Conservation (phyloP, 345 rosid species). For the Acer yangbiense region DNA sequence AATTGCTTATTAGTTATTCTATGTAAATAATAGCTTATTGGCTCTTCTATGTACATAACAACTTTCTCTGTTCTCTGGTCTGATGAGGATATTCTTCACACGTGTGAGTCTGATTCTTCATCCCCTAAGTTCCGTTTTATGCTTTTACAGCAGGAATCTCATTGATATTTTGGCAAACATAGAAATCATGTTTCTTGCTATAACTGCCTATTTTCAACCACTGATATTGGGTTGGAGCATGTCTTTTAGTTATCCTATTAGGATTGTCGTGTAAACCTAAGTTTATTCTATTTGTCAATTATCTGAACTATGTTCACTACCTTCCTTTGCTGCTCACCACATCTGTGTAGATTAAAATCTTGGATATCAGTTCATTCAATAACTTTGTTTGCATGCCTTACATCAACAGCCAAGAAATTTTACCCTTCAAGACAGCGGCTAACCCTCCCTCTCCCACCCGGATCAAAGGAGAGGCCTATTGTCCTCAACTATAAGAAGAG, state of each 20-base stretch:
- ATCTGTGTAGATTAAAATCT: neutral
- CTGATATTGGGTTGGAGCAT: neutral
- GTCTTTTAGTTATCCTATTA: neutral
- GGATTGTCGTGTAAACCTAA: neutral
- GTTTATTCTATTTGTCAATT: neutral
- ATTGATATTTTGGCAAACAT: neutral
- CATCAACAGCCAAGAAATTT: conserved; percentile 73
- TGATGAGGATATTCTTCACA: neutral
- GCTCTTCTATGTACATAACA: too few species aligned
- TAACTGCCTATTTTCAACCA: neutral
- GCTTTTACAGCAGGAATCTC: neutral
- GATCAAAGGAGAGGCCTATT: conserved; percentile 73
- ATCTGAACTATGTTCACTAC: neutral
- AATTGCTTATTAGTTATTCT: neutral
- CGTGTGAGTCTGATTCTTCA: neutral
- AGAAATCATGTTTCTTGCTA: neutral
- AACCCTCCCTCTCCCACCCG: conserved; percentile 75
- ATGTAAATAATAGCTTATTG: neutral
- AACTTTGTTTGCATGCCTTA: conserved; percentile 20
- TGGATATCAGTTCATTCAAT: conserved; percentile 13
- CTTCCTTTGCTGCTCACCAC: neutral
- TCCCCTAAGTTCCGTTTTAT: neutral
- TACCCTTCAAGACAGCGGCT: conserved; percentile 97
- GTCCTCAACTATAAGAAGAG: conserved; percentile 68
- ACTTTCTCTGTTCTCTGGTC: too few species aligned